Base-by-base conservation (phyloP, 2,329 filamentous ascomycete species). In the Capronia epimyces region DNA sequence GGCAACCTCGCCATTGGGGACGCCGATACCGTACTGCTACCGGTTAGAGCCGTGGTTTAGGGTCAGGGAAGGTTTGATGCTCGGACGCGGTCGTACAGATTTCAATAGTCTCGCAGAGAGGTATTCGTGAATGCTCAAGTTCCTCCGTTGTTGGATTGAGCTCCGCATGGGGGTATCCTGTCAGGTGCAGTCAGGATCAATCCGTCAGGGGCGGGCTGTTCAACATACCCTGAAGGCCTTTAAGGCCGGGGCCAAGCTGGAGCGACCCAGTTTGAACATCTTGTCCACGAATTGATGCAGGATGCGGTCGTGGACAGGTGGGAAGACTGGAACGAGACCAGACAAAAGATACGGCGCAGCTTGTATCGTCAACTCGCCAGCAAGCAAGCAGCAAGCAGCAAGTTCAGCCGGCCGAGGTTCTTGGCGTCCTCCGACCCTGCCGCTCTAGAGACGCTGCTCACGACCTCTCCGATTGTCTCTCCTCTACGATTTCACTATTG, bases 91-190 rank as follows among this genome's bases (percentile, higher is more conserved):
- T 64, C 71, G 58, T 74, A 83, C 80, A 64, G 72, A 74, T 67
- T 83, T 87, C 67, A 98, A 81, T 63, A 98, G 84, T 71, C 90
- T 87, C 65, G 89, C 89, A 65, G 93, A 96, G 67, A 91, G 86
- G 77, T 96, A 97, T 78, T 98, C 93, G 79, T 98, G 93, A 67
- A 98, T 95, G 69, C 89, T 93, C 69, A 98, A 82, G 67, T 86
- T 84, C 77, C 93, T 83, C 74, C 80, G 82, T 75, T 96, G 90
- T 74, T 93, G 79, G 65, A 80, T 52, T 52, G 75, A 71, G 64
- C 69, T 73, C 65, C 72, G 74, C 60, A 78, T 63, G 52, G 78
- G 73, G 46, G 73, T 71, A 65, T 83, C 79, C 74, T 87, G 43
- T 46, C 18, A 18, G 13, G 10, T 40, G n/a, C 15, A 12, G 43